Evolutionary conservation across 2,329 filamentous ascomycete species (phyloP), one percentile per base, ranked within the genome.

Genomic region (Didymosphaeria variabile): DNA sequence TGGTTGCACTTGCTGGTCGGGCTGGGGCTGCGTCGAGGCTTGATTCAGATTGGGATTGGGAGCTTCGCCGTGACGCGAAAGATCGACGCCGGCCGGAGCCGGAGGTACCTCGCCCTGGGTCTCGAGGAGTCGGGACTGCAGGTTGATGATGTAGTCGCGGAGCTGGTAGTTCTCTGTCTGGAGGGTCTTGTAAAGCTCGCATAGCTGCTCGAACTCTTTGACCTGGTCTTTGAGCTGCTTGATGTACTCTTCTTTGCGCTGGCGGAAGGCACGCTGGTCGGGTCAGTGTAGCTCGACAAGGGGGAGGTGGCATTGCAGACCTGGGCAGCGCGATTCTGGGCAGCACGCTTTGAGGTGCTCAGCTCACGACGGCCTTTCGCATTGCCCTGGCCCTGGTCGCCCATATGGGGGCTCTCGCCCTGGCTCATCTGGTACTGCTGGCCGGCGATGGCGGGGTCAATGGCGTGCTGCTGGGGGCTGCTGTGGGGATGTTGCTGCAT

Each of bases 161-260:
- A 99, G 84, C 64, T 91, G 88, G 76, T 94, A 95, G 80, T 97
- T 97, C 78, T 99, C 94, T 31, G 87, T 84, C 75, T 97, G 92
- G 29, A 97, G 82, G n/a, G 85, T 82, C 78, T 97, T 95, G 79
- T 88, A 93, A 58, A 87, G 88, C 64, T 91, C 87, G 67, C 93
- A 91, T 79, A 97, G 87, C 19, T 88, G 85, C 68, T 88, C 86
- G 67, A 88, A 91, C 32, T 95, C 92, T 72, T 92, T 90, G 55
- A 97, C 93, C 77, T 98, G 92, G 75, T 95, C 91, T 80, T 99
- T 95, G 7, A 99, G 86, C 78, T 97, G 96, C 83, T 97, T 97
- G 79, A 99, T 99, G 78, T 99, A 97, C 49, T 92, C 92, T 80
- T 99, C 95, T 78, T 99, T 99, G 65, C 95, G 91, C 81, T 98